Conservation (phyloP, 305 asterid species). For the Coffea humblotiana region DNA sequence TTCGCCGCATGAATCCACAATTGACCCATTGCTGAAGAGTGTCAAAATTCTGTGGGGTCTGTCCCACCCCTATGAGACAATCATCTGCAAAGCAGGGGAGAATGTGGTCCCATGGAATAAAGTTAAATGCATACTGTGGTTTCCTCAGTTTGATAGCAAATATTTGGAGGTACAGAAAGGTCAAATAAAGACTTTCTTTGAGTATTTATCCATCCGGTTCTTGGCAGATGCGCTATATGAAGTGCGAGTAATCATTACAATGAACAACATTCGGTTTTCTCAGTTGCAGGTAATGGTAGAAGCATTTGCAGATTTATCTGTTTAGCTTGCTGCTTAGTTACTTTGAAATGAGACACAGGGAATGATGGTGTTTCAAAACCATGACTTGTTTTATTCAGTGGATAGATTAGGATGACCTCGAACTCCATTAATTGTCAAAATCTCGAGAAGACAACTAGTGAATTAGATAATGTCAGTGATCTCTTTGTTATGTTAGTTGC, state of each 20-base stretch:
- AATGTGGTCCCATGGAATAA: slow-evolving; percentile 58
- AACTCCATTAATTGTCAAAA: not conserved
- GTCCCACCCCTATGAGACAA: slow-evolving; percentile 61
- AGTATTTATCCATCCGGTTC: slow-evolving; percentile 66
- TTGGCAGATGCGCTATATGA: slow-evolving; percentile 53
- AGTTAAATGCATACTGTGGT: slow-evolving; percentile 76
- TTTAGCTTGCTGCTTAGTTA: not conserved
- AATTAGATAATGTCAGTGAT: not conserved
- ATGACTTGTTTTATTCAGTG: not conserved
- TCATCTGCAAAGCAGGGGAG: slow-evolving; percentile 44
- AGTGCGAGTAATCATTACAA: slow-evolving; percentile 60
- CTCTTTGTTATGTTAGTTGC: not conserved
- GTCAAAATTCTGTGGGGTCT: slow-evolving; percentile 57
- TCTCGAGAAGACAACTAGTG: too few species aligned
- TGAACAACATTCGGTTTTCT: slow-evolving; percentile 81
- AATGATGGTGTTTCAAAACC: not conserved
- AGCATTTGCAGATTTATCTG: not conserved
- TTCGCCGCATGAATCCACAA: slow-evolving; percentile 31
- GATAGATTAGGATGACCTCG: not conserved
- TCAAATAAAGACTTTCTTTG: slow-evolving; percentile 48
- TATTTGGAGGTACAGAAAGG: slow-evolving; percentile 42
- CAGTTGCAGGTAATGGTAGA: slow-evolving; percentile 62
- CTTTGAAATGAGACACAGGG: not conserved
- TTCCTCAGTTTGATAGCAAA: slow-evolving; percentile 58
- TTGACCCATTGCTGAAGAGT: slow-evolving; percentile 41